A percentile compares a stretch with the other conserved stretches of the same genome.
phyloP scores from a whole-genome alignment of 2,329 filamentous ascomycete genomes.

The Sclerotiophoma versabilis region DNA sequence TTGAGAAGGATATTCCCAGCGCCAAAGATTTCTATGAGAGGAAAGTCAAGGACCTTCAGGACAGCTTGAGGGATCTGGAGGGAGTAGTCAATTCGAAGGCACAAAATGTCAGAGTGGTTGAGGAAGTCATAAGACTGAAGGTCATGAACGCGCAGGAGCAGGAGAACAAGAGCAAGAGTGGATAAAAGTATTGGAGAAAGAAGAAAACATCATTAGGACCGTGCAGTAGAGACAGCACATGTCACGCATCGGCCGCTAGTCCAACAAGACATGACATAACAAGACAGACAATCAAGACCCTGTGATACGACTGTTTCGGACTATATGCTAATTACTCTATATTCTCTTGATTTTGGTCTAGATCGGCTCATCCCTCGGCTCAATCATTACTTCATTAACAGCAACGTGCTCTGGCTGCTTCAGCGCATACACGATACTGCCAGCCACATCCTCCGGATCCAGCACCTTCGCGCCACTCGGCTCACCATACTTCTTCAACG shows the following conservation, averaged over 20 bases:
- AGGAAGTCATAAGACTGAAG: conserved; percentile 68
- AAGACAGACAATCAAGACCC: neutral
- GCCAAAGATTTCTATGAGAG: conserved; percentile 71
- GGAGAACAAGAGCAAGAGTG: conserved; percentile 33
- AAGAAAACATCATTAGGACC: neutral
- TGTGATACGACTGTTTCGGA: no score
- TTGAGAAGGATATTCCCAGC: conserved; percentile 78
- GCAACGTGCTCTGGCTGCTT: conserved; percentile 77
- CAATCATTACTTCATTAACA: conserved; percentile 80
- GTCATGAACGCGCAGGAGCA: conserved; percentile 45
- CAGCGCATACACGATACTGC: conserved; percentile 75
- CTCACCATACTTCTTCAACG: conserved; percentile 79
- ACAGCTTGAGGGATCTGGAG: conserved; percentile 72
- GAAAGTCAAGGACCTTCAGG: conserved; percentile 71
- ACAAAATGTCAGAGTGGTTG: conserved; percentile 82
- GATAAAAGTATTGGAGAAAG: conserved; percentile 15
- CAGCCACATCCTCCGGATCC: conserved; percentile 75
- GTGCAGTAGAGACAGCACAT: neutral
- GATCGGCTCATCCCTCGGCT: conserved; percentile 49
- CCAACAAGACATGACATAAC: no score
- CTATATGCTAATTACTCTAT: no score
- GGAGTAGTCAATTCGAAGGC: conserved; percentile 77
- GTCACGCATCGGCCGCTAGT: neutral
- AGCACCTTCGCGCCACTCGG: conserved; percentile 77
- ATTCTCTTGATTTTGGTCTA: no score